Conservation (phyloP, 2,329 filamentous ascomycete genomes). For the Claviceps humidiphila region DNA sequence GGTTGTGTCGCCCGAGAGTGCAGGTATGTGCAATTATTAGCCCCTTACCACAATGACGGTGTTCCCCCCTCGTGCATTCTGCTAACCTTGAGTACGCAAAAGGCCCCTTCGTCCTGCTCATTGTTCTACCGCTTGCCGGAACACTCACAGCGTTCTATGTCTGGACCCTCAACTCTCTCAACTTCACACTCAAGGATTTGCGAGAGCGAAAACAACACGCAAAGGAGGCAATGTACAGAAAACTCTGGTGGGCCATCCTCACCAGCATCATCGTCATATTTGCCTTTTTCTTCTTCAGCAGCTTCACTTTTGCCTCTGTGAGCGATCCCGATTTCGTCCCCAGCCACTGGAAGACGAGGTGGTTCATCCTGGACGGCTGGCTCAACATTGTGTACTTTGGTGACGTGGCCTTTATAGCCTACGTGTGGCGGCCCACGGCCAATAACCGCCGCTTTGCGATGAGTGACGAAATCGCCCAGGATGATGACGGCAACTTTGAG, state of each 20-base stretch:
- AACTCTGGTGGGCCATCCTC: slow-evolving; percentile 96
- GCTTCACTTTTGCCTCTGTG: slow-evolving; percentile 80
- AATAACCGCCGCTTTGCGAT: slow-evolving; percentile 97
- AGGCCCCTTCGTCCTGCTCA: slow-evolving; percentile 81
- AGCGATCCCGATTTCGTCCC: slow-evolving; percentile 83
- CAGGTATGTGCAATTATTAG: slow-evolving; percentile 33
- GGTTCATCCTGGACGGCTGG: slow-evolving; percentile 97
- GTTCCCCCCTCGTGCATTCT: background rate
- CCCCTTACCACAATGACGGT: too few relatives aligned
- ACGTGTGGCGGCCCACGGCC: slow-evolving; percentile 89
- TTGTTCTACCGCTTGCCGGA: slow-evolving; percentile 81
- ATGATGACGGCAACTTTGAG: slow-evolving; percentile 90
- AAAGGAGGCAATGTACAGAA: slow-evolving; percentile 94
- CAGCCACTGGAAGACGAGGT: slow-evolving; percentile 91
- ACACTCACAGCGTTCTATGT: slow-evolving; percentile 96
- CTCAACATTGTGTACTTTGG: slow-evolving; percentile 91
- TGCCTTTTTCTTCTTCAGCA: slow-evolving; percentile 97
- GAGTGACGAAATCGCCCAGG: slow-evolving; percentile 97
- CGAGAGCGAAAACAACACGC: slow-evolving; percentile 83
- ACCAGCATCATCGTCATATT: slow-evolving; percentile 90
- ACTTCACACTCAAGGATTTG: slow-evolving; percentile 91
- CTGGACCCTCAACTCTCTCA: slow-evolving; percentile 94
- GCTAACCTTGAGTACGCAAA: slow-evolving; percentile 9
- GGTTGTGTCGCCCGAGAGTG: slow-evolving; percentile 76
- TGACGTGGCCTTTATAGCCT: slow-evolving; percentile 85